Evolutionary conservation across 2,329 filamentous ascomycete species (phyloP).

Genomic region (Trichoderma koningiopsis): DNA sequence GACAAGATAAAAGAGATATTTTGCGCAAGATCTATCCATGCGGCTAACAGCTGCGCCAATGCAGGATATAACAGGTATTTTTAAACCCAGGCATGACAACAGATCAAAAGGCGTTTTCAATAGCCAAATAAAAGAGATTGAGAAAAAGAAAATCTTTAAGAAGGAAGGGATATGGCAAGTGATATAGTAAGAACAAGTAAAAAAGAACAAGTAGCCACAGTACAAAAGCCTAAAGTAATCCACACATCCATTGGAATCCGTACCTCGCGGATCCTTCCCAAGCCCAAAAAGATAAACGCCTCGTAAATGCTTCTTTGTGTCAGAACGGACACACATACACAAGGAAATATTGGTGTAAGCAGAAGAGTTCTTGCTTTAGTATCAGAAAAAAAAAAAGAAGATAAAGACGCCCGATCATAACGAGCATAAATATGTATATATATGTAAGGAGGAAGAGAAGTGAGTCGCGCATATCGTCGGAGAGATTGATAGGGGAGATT

Average conservation of each 20-base stretch:
- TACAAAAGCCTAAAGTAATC: slow-evolving; percentile 1
- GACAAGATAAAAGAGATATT: slow-evolving; percentile 4
- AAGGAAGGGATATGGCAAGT: slow-evolving; percentile 6
- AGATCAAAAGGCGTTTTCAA: neutral
- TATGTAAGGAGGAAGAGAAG: neutral
- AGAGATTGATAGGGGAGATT: neutral
- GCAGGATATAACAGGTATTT: slow-evolving; percentile 4
- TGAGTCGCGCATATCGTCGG: neutral
- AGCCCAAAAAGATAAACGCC: slow-evolving; percentile 19
- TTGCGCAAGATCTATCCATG: slow-evolving; percentile 22
- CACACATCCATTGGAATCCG: slow-evolving; percentile 11
- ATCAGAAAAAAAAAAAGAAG: slow-evolving; percentile 5
- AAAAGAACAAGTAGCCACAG: neutral
- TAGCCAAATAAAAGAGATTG: slow-evolving; percentile 1
- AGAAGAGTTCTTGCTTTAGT: neutral
- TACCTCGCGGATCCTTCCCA: slow-evolving; percentile 1
- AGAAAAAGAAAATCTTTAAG: neutral
- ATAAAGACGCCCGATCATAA: neutral
- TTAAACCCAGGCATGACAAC: neutral
- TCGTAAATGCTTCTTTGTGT: slow-evolving; percentile 26
- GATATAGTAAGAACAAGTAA: neutral
- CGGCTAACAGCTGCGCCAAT: slow-evolving; percentile 19
- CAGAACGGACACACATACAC: slow-evolving; percentile 13
- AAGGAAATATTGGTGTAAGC: slow-evolving; percentile 18
- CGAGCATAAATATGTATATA: slow-evolving; percentile 7